Percentiles rank a stretch among this genome's conserved stretches.
These are phyloP conservation scores for Guadua angustifolia DNA, from an alignment of 176 grass and related monocot species.

Conservation along the genomic window DNA sequence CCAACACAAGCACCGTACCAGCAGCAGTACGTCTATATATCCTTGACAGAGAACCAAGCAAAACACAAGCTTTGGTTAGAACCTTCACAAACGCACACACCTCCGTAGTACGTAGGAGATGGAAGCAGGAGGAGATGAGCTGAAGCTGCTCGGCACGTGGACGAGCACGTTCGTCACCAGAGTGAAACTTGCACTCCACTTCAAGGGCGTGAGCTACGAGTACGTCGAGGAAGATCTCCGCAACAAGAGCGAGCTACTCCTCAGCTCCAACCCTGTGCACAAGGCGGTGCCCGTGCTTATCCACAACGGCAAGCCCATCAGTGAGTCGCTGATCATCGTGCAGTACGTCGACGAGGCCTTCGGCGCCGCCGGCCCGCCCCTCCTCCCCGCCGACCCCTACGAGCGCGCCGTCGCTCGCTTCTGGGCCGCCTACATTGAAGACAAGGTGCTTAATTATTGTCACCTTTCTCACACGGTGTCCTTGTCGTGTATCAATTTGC, in stretches of 20 bases:
- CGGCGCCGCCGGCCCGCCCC: background rate
- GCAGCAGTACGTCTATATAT: too few species aligned
- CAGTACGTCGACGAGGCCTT: constrained; percentile 61
- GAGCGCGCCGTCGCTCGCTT: constrained; percentile 43
- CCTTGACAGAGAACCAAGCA: too few species aligned
- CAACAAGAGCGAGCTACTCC: too few species aligned
- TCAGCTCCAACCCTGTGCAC: too few species aligned
- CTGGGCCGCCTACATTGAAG: constrained; percentile 49
- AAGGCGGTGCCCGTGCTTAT: too few species aligned
- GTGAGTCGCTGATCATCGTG: constrained; percentile 45
- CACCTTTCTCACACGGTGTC: too few species aligned
- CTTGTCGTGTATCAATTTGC: too few species aligned
- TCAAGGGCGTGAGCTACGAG: constrained; percentile 70
- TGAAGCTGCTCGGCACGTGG: constrained; percentile 51
- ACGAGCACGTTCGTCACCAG: constrained; percentile 42
- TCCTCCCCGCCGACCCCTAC: constrained; percentile 48
- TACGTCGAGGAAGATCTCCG: constrained; percentile 47
- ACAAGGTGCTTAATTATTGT: constrained; percentile 38
- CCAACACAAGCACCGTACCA: too few species aligned
- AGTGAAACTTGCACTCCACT: constrained; percentile 46
- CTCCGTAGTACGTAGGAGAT: background rate
- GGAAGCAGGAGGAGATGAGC: constrained; percentile 16
- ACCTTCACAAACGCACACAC: too few species aligned
- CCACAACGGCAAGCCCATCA: too few species aligned
- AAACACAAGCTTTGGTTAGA: too few species aligned